Evolutionary conservation across 306 rosid species (phyloP).

Genomic region (Fragaria ananassa): DNA sequence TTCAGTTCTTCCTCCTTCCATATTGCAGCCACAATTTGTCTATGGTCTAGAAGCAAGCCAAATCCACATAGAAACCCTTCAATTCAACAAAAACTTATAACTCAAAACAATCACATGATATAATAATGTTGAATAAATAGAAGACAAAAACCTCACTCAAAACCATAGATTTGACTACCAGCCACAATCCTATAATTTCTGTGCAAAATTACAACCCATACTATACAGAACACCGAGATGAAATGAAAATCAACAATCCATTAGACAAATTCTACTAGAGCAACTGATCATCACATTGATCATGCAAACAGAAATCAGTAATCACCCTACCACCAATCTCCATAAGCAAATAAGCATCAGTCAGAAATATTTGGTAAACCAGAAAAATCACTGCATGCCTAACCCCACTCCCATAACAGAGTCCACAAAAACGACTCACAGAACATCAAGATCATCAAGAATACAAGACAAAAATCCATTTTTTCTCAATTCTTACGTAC

Average conservation of each 20-base stretch:
- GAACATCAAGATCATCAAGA: slow-evolving; percentile 1
- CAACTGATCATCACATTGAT: not conserved
- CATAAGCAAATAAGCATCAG: not conserved
- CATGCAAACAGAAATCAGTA: slow-evolving; percentile 3
- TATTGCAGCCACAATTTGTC: slow-evolving; percentile 1
- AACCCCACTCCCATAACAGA: slow-evolving; percentile 12
- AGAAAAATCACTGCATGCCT: slow-evolving; percentile 12
- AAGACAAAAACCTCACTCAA: not conserved
- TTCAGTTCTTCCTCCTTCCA: slow-evolving; percentile 32
- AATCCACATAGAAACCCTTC: slow-evolving; percentile 17
- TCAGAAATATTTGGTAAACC: not conserved
- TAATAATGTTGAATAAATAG: not conserved
- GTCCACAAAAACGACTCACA: slow-evolving; percentile 4
- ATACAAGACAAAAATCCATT: not conserved
- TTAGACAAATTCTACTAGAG: not conserved
- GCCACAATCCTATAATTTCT: not conserved
- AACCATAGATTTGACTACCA: not conserved
- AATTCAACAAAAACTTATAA: not conserved
- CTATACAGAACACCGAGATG: not conserved
- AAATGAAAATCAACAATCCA: slow-evolving; percentile 1
- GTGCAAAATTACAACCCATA: not conserved
- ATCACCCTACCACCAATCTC: not conserved
- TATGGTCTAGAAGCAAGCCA: slow-evolving; percentile 1
- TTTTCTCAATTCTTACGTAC: not conserved
- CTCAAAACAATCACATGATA: not conserved